These are phyloP conservation scores for Phytophthora meadii DNA, from an alignment of 352 stramenopile genomes.

Conservation along the genomic window DNA sequence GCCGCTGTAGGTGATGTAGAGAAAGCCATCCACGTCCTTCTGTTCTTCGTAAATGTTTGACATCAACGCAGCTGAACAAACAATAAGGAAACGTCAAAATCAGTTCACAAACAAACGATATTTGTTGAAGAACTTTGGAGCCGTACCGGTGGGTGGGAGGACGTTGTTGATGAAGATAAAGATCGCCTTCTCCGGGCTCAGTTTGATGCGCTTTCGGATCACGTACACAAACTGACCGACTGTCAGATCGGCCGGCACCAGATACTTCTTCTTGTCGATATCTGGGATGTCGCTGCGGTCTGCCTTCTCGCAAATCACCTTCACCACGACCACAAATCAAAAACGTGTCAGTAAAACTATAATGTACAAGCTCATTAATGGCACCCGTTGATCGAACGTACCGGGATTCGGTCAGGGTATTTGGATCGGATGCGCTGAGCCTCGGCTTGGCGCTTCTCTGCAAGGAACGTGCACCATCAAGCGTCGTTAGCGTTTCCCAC, in stretches of 20 bases:
- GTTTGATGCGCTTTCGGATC: slow-evolving; percentile 99
- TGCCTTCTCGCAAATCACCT: slow-evolving; percentile 95
- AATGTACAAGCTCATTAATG: too few species aligned
- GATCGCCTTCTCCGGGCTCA: slow-evolving; percentile 97
- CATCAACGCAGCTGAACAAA: slow-evolving; percentile 93
- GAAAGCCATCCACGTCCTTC: slow-evolving; percentile 98
- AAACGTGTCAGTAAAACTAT: slow-evolving; percentile 1
- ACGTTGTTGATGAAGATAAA: slow-evolving; percentile 99
- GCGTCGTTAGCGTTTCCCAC: slow-evolving; percentile 16
- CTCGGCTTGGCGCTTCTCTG: slow-evolving; percentile 98
- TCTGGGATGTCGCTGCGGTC: slow-evolving; percentile 98
- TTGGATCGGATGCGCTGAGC: slow-evolving; percentile 98
- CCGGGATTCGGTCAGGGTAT: slow-evolving; percentile 98
- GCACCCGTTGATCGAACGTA: slow-evolving; percentile 27
- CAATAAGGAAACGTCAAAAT: slow-evolving; percentile 7
- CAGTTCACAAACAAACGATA: slow-evolving; percentile 8
- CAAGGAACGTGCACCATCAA: slow-evolving; percentile 24
- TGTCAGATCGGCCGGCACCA: slow-evolving; percentile 97
- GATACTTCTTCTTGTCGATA: slow-evolving; percentile 99
- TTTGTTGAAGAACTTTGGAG: neutral
- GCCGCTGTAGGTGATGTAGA: slow-evolving; percentile 99
- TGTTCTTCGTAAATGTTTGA: slow-evolving; percentile 99
- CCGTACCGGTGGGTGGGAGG: slow-evolving; percentile 93
- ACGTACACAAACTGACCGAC: slow-evolving; percentile 99
- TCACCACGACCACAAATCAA: slow-evolving; percentile 3